These are phyloP conservation scores for Furcasterigmium sp. DNA, from an alignment of 2,329 filamentous ascomycete genomes.

Conservation along the genomic window DNA sequence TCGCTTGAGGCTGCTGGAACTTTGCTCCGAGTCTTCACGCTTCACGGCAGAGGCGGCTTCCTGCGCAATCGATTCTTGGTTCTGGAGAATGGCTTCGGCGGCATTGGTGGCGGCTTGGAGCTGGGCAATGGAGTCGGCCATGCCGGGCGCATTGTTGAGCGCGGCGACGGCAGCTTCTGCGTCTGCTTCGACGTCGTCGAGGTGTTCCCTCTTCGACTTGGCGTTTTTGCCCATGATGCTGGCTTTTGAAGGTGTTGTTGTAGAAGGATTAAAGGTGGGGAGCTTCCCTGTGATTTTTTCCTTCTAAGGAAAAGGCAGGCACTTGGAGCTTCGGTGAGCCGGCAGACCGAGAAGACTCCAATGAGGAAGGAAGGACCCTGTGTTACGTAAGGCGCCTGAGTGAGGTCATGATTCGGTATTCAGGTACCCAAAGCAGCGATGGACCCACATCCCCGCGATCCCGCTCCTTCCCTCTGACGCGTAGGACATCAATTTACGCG, in stretches of 20 bases:
- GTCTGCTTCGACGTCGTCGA: slow-evolving; percentile 7
- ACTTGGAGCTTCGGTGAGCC: no score
- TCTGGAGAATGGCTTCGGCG: background rate
- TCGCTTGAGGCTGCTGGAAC: slow-evolving; percentile 41
- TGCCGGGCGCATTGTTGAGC: background rate
- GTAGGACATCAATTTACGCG: background rate
- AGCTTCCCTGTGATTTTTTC: slow-evolving; percentile 7
- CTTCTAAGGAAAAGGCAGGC: background rate
- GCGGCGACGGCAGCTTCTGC: slow-evolving; percentile 4
- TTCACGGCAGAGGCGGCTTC: background rate
- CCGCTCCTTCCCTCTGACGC: background rate
- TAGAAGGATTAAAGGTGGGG: background rate
- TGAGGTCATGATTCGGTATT: background rate
- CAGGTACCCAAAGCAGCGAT: no score
- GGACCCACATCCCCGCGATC: no score
- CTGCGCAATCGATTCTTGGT: background rate
- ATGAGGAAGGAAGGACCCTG: background rate
- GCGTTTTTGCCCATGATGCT: slow-evolving; percentile 17
- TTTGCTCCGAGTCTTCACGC: slow-evolving; percentile 13
- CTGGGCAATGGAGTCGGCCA: background rate
- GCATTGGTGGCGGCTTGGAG: background rate
- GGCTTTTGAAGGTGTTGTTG: background rate
- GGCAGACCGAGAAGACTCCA: no score
- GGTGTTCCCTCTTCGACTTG: slow-evolving; percentile 14
- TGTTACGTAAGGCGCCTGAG: background rate